These are phyloP conservation scores for Neurospora tetraspora DNA, from an alignment of 495 filamentous ascomycete species.

Conservation along the genomic window DNA sequence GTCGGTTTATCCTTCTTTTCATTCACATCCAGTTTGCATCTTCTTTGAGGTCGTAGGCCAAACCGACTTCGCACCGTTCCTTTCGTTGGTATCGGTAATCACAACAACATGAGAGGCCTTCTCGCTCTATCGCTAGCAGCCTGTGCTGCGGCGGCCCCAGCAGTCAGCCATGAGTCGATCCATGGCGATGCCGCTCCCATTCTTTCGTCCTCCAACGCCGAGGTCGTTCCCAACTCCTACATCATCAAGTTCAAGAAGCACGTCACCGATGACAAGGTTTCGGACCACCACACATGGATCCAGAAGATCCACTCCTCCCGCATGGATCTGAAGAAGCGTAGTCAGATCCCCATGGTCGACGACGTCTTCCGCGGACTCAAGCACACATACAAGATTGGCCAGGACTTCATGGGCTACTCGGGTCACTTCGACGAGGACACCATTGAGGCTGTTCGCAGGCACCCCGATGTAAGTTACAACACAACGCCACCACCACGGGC, in stretches of 20 bases:
- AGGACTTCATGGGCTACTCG: slow-evolving; percentile 76
- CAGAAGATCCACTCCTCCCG: slow-evolving; percentile 66
- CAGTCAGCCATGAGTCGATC: slow-evolving; percentile 64
- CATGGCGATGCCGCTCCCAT: slow-evolving; percentile 83
- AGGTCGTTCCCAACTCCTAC: slow-evolving; percentile 79
- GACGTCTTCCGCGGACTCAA: slow-evolving; percentile 77
- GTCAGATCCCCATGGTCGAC: slow-evolving; percentile 59
- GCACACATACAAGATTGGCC: slow-evolving; percentile 89
- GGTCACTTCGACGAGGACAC: slow-evolving; percentile 91
- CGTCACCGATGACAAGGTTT: slow-evolving; percentile 54
- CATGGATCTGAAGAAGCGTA: slow-evolving; percentile 82
- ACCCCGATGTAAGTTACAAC: slow-evolving; percentile 80
- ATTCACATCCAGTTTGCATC: slow-evolving; percentile 2
- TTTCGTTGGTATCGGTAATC: slow-evolving; percentile 11
- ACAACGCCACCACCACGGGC: neutral
- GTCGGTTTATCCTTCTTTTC: slow-evolving; percentile 15
- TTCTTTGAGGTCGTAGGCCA: slow-evolving; percentile 30
- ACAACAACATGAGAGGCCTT: slow-evolving; percentile 62
- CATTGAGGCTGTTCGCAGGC: slow-evolving; percentile 87
- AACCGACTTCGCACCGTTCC: slow-evolving; percentile 27
- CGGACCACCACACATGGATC: slow-evolving; percentile 84
- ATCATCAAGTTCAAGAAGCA: slow-evolving; percentile 99
- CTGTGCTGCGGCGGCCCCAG: slow-evolving; percentile 64
- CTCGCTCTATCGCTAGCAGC: slow-evolving; percentile 56
- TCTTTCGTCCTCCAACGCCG: slow-evolving; percentile 64